These are phyloP conservation scores for Boletus huronensis DNA, from an alignment of 768 basidiomycete genomes.

Conservation along the genomic window DNA sequence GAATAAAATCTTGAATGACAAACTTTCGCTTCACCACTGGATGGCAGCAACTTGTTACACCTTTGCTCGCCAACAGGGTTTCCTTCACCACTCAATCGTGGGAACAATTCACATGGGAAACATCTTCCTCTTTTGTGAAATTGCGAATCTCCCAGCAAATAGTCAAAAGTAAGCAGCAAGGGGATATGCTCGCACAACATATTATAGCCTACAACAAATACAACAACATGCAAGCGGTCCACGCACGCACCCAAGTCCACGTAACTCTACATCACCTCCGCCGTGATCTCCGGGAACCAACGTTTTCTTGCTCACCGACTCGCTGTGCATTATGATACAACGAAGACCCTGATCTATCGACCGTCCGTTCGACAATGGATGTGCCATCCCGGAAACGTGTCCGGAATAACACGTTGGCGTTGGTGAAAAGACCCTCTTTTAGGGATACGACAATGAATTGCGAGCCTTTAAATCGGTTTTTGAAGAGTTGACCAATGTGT, in stretches of 20 bases:
- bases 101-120: neutral
- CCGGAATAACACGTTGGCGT: conserved; percentile 93
- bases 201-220: conserved; percentile 16
- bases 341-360: conserved; percentile 54
- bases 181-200: conserved; percentile 2
- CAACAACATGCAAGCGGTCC: neutral
- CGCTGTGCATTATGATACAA: conserved; percentile 31
- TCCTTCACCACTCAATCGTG: neutral
- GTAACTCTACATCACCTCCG: conserved; percentile 5
- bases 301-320: conserved; percentile 6
- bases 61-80: too few species aligned
- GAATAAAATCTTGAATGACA: conserved; percentile 15
- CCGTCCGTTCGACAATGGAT: conserved; percentile 81
- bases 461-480: conserved; percentile 93
- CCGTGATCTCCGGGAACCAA: conserved; percentile 19
- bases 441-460: conserved; percentile 98
- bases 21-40: neutral
- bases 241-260: neutral
- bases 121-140: neutral
- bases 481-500: conserved; percentile 97
- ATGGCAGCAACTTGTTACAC: neutral
- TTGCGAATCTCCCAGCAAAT: too few species aligned
- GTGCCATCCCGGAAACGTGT: conserved; percentile 94
- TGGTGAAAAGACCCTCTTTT: conserved; percentile 96
- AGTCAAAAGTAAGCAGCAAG: neutral